A percentile compares a stretch with the other conserved stretches of the same genome.
phyloP scores from a whole-genome alignment of 2,329 filamentous ascomycete species.

The Paraphaeosphaeria minitans region DNA sequence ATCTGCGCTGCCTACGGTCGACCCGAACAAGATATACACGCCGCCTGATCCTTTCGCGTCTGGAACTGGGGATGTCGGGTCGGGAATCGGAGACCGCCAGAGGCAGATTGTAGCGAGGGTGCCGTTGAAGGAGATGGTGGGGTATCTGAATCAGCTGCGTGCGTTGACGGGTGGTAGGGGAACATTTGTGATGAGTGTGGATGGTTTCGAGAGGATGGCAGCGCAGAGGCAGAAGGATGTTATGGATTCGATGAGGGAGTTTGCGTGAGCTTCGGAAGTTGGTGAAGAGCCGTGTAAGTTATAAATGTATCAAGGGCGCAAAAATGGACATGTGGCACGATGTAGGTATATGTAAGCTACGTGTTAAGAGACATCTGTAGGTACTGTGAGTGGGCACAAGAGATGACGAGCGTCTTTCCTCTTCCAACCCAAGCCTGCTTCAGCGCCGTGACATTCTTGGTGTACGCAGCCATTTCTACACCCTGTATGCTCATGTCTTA shows the following conservation, averaged over 20 bases:
- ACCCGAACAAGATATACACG: constrained; percentile 78
- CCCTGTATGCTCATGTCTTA: no score
- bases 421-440: no score
- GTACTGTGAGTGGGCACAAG: no score
- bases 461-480: no score
- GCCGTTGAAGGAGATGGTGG: constrained; percentile 94
- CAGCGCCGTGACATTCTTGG: no score
- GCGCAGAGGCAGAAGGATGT: constrained; percentile 64
- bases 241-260: constrained; percentile 46
- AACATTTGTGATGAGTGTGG: constrained; percentile 75
- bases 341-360: neutral
- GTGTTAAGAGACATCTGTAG: neutral
- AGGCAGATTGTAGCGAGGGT: constrained; percentile 80
- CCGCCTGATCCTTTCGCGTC: constrained; percentile 81
- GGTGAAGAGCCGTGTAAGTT: constrained; percentile 4
- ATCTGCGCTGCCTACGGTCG: constrained; percentile 57
- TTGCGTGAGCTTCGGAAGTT: constrained; percentile 10
- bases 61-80: constrained; percentile 24
- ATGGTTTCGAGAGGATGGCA: constrained; percentile 72
- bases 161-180: constrained; percentile 86
- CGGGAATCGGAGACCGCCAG: constrained; percentile 31
- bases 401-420: no score
- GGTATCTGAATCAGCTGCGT: constrained; percentile 86
- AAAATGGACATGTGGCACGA: neutral
- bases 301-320: no score